Evolutionary conservation across 2,329 filamentous ascomycete genomes (phyloP).

Genomic region (Venturiaceae sp.): DNA sequence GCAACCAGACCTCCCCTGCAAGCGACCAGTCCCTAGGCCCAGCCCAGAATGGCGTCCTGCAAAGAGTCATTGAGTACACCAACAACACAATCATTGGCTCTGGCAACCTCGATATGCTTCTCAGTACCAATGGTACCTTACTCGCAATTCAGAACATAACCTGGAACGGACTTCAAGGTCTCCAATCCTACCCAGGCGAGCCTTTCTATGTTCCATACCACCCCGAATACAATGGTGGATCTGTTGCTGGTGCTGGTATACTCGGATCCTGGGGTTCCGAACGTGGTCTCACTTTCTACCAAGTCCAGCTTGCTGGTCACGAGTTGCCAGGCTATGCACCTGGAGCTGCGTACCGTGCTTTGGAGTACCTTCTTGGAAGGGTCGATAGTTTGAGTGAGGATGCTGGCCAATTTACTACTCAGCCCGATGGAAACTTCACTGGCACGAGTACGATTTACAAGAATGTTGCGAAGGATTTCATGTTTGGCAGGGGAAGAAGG

Average conservation of each 20-base stretch:
- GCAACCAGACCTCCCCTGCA: conserved; percentile 14
- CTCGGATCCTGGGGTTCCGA: conserved; percentile 32
- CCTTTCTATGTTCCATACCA: conserved; percentile 35
- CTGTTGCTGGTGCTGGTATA: conserved; percentile 28
- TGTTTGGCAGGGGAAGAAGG: background rate
- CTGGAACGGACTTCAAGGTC: conserved; percentile 39
- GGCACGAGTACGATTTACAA: background rate
- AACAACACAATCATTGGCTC: conserved; percentile 42
- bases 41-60: conserved; percentile 30
- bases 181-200: conserved; percentile 30
- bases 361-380: conserved; percentile 31
- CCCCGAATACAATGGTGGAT: conserved; percentile 28
- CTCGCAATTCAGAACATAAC: conserved; percentile 45
- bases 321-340: conserved; percentile 34
- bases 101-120: conserved; percentile 38
- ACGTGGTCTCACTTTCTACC: conserved; percentile 37
- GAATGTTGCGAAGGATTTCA: background rate
- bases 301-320: conserved; percentile 30
- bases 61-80: conserved; percentile 40
- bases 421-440: background rate
- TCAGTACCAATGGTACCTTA: conserved; percentile 42
- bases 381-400: background rate
- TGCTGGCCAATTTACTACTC: conserved; percentile 1
- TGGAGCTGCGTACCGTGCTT: conserved; percentile 29
- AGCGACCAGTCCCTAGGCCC: conserved; percentile 28